Conservation (phyloP, 2,329 filamentous ascomycete species). For the Colletotrichum higginsianum region DNA sequence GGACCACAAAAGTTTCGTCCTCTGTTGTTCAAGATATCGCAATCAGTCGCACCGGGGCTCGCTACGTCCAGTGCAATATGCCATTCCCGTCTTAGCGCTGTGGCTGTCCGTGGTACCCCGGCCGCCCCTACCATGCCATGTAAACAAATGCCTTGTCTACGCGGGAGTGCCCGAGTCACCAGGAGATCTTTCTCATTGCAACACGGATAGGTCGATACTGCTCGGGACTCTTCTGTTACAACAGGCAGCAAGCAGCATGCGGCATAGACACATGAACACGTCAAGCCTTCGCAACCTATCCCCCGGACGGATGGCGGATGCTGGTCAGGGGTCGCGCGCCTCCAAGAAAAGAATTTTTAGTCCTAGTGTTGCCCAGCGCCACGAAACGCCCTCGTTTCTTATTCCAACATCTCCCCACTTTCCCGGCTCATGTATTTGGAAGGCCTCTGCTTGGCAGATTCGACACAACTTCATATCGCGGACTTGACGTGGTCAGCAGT, state of each 20-base stretch:
- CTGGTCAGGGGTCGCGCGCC: conserved; percentile 14
- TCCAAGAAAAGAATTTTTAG: conserved; percentile 4
- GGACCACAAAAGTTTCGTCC: conserved; percentile 29
- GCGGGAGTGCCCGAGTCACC: background rate
- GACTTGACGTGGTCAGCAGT: conserved; percentile 2
- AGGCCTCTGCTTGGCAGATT: conserved; percentile 31
- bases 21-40: conserved; percentile 42
- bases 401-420: conserved; percentile 34
- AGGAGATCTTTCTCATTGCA: background rate
- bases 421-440: conserved; percentile 27
- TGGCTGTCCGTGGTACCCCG: conserved; percentile 19
- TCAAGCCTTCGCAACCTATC: background rate
- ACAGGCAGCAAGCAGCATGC: background rate
- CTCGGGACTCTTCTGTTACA: background rate
- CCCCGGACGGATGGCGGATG: background rate
- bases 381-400: conserved; percentile 40
- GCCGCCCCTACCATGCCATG: background rate
- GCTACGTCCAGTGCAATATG: conserved; percentile 24
- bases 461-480: background rate
- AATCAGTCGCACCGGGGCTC: conserved; percentile 34
- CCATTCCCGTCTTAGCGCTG: conserved; percentile 18
- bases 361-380: conserved; percentile 23
- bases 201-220: background rate
- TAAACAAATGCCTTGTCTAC: conserved; percentile 10
- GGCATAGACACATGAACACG: background rate